Evolutionary conservation across 106 monocot genomes (phyloP).

Genomic region (Chionographis japonica): DNA sequence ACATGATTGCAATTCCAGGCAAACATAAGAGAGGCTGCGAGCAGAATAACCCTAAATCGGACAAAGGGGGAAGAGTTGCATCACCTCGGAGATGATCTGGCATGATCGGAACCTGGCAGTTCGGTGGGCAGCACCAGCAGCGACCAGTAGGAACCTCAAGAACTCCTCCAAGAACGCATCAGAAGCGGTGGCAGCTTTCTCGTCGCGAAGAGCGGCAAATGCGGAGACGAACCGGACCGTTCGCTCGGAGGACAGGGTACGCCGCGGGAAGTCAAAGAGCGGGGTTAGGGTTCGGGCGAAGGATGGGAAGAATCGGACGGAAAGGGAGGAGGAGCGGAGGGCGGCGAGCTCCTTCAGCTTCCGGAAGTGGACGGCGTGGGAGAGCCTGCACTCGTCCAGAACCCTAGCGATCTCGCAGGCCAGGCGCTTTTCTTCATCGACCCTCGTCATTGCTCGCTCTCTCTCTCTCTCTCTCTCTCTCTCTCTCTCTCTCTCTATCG

Average conservation of each 20-base stretch:
- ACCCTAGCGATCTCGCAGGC: constrained; percentile 44
- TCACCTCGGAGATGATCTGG: constrained; percentile 92
- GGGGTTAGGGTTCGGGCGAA: constrained; percentile 53
- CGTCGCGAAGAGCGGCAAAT: constrained; percentile 41
- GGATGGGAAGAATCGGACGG: constrained; percentile 37
- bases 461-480: too few species aligned
- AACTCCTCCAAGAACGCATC: constrained; percentile 59
- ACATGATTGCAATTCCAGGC: too few species aligned
- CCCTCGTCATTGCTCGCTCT: background rate
- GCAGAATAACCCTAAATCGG: too few species aligned
- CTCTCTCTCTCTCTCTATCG: too few species aligned
- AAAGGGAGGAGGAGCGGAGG: constrained; percentile 32
- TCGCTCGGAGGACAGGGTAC: constrained; percentile 52
- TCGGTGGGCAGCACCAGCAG: constrained; percentile 46
- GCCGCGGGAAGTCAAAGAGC: constrained; percentile 57
- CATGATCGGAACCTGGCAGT: constrained; percentile 69
- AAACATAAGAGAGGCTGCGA: too few species aligned
- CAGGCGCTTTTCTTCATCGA: constrained; percentile 1
- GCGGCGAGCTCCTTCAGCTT: constrained; percentile 68
- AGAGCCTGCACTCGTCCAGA: constrained; percentile 74
- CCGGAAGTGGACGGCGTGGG: constrained; percentile 63
- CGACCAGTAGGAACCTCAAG: constrained; percentile 58
- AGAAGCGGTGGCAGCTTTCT: background rate
- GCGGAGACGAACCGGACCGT: constrained; percentile 60
- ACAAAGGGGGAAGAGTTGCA: background rate